Evolutionary conservation across 2,329 filamentous ascomycete genomes (phyloP), one percentile per base, ranked within the genome.

Genomic region (Penicillium griseofulvum): DNA sequence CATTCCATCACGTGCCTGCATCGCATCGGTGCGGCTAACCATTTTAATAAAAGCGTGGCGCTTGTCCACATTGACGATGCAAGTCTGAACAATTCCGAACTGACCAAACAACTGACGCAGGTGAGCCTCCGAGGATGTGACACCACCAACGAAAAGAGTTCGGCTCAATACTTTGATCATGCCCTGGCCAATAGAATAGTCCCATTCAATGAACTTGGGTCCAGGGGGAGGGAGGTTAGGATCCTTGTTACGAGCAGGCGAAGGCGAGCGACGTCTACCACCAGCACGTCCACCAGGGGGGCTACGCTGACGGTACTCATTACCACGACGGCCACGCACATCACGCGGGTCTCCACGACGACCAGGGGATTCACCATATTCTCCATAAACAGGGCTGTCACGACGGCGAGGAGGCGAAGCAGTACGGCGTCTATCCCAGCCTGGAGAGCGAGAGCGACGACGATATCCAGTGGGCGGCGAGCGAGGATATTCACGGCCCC

Each of bases 41-140:
- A 99, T 99, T 78, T 99, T 99, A 68, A 99, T 93, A 72, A 99
- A 99, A 6, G 94, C 94, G 74, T 99, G 94, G 17, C 94, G 89
- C 78, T 97, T 99, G 69, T 99, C 94, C 68, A 91, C 89, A 77
- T 99, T 97, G 63, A 97, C 92, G 62, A 99, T 99, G 75, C 93
- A 97, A 1, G 93, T 97, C 74, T 99, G 94, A 4, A 99, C 94
- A 50, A 87, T 81, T 56, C 94, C 94, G 69, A 87, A 96, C 43
- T 86, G 86, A 67, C 80, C 81, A 73, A 99, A 99, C 42, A 96
- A 86, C 48, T 78, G 78, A 50, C 91, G 87, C 50, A 99, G 81
- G 71, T 97, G 91, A 55, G 82, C 79, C 74, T 99, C 93, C 7
- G 89, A 87, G 55, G 85, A 87, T 82, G 87, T 95, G 60, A 97